Base-by-base conservation (phyloP, 495 filamentous ascomycete genomes). In the Penicillium maclennaniae region DNA sequence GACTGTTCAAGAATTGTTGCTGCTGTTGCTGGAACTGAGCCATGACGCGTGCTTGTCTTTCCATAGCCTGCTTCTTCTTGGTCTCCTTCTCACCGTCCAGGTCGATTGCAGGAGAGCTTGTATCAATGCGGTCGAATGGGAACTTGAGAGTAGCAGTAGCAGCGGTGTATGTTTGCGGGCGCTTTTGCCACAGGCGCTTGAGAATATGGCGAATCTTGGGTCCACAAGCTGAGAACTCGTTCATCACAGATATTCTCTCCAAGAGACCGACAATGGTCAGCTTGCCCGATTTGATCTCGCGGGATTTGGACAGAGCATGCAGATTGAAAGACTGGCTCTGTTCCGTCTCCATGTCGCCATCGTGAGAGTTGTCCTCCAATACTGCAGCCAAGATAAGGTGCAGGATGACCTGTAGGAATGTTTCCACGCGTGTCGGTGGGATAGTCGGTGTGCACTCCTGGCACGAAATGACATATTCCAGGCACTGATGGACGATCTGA, bases 11-110 rank as follows among this genome's bases (percentile, higher is more conserved):
- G 72, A 97, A 97, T 58, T 82, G 90, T 68, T 95, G 91, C 63
- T 97, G 95, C 61, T 99, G 91, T 61, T 95, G 85, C 66, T 96
- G 93, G 74, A 97, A 95, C 65, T 96, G 89, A 2, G 91, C 92
- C 91, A 97, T 96, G 17, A 97, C 88, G 56, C 80, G 84, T 8
- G 91, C 91, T 71, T 97, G 91, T 43, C 93, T 80, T 53, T 92
- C 91, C 31, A 90, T 68, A 0, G 95, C 93, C 26, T 92, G 85
- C 59, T 86, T 83, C 76, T 96, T 97, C 77, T 91, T 97, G 43
- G 79, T 69, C 66, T 95, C 90, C 44, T 83, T 85, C 55, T 91
- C 87, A 55, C 85, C 82, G 10, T 87, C 83, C 2, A 71, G 77
- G 49, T 80, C 82, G 9, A 78, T 77, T 9, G 77, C 77, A 15